Percentiles rank a stretch among this genome's conserved stretches.
Evolutionary conservation across 352 stramenopile species (phyloP).

Genomic region (Globisporangium nodosum): DNA sequence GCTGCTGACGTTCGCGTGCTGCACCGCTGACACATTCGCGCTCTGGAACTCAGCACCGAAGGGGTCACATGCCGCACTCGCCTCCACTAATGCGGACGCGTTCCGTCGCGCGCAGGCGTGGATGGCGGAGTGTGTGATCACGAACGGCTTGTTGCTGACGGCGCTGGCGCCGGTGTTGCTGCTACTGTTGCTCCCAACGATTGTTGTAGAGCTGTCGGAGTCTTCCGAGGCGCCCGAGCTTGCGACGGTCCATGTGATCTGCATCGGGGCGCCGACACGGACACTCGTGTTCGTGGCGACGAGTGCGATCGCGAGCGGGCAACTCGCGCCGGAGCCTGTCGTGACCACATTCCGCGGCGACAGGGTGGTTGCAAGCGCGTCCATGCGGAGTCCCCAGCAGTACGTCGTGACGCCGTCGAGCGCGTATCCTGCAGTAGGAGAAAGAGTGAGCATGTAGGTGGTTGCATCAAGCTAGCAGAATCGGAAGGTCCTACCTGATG

Average conservation of each 20-base stretch:
- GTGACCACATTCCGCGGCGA: constrained; percentile 12
- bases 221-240: not conserved
- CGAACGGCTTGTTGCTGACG: not conserved
- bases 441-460: not conserved
- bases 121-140: constrained; percentile 12
- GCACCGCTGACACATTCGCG: constrained; percentile 16
- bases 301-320: constrained; percentile 18
- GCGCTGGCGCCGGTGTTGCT: not conserved
- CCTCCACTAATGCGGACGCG: not conserved
- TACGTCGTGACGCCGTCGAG: constrained; percentile 28
- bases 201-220: not conserved
- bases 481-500: no score
- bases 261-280: constrained; percentile 10
- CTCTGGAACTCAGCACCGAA: constrained; percentile 16
- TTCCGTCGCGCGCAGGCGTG: constrained; percentile 15
- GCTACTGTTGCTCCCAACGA: not conserved
- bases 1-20: constrained; percentile 15
- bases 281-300: not conserved
- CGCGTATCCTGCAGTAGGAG: not conserved
- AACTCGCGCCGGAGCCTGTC: constrained; percentile 12
- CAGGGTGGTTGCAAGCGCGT: constrained; percentile 11
- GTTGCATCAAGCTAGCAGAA: no score
- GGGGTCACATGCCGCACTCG: constrained; percentile 12
- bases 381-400: constrained; percentile 24
- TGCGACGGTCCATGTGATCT: constrained; percentile 18